Conservation (phyloP, 805 yeast species). For the Wickerhamiella spandovensis region DNA sequence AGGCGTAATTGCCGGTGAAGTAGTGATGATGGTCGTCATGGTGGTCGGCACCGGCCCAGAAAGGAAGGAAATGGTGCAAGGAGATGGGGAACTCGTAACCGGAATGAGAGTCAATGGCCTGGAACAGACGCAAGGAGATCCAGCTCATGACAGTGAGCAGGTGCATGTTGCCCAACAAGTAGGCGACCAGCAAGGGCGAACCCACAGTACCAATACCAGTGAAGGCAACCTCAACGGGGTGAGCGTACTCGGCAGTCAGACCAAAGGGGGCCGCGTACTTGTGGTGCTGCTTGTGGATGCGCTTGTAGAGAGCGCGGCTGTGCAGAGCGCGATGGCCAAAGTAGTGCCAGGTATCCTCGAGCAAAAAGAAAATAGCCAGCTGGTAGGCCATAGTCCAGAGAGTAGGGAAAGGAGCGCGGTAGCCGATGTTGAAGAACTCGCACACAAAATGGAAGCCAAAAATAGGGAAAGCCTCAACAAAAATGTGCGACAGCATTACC, state of each 20-base stretch:
- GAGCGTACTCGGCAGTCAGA: constrained; percentile 93
- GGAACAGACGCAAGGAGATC: constrained; percentile 80
- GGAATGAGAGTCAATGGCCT: constrained; percentile 95
- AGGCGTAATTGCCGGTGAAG: constrained; percentile 90
- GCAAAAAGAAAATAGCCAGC: constrained; percentile 60
- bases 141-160: constrained; percentile 79
- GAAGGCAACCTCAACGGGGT: constrained; percentile 82
- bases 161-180: constrained; percentile 64
- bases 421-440: constrained; percentile 60
- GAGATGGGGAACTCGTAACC: constrained; percentile 99
- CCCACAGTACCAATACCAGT: constrained; percentile 95
- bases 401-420: constrained; percentile 76
- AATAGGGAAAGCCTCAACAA: constrained; percentile 91
- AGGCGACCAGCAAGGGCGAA: constrained; percentile 75
- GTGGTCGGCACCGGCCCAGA: constrained; percentile 98
- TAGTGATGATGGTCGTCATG: constrained; percentile 96
- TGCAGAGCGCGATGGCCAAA: constrained; percentile 89
- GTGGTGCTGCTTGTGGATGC: constrained; percentile 95
- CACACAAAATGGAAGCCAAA: constrained; percentile 96
- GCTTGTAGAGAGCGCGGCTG: constrained; percentile 69
- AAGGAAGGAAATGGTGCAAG: constrained; percentile 76
- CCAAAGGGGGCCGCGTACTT: constrained; percentile 98
- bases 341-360: constrained; percentile 96
- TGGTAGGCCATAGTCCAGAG: constrained; percentile 46
- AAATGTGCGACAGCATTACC: constrained; percentile 72